These are phyloP conservation scores for Quercus lobata DNA, from an alignment of 331 rosid species.

Conservation along the genomic window DNA sequence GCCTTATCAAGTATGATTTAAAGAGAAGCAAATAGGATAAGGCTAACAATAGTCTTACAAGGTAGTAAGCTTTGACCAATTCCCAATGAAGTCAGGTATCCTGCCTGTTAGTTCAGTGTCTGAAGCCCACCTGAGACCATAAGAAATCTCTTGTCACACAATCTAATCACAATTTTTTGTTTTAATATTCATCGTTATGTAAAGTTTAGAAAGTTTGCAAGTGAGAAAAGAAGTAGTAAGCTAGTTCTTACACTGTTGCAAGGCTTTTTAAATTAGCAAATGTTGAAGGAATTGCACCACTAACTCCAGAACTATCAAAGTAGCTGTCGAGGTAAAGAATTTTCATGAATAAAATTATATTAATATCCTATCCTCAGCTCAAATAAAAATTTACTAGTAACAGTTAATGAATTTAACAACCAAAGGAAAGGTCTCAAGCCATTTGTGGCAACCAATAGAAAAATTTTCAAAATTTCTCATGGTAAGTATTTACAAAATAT, in stretches of 20 bases:
- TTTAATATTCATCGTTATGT: background rate
- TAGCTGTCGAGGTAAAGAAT: slow-evolving; percentile 38
- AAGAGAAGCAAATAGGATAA: background rate
- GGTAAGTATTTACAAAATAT: background rate
- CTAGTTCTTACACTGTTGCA: no score
- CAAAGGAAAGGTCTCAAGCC: no score
- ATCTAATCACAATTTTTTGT: background rate
- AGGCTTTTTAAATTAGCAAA: no score
- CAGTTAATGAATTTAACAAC: no score
- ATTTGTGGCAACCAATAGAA: no score
- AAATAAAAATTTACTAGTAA: no score
- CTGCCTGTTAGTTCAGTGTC: slow-evolving; percentile 56
- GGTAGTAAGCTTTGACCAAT: slow-evolving; percentile 43
- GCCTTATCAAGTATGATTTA: background rate
- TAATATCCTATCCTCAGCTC: background rate
- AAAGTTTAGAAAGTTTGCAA: background rate
- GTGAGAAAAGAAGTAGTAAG: background rate
- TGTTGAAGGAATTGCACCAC: slow-evolving; percentile 23
- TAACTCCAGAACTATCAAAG: slow-evolving; percentile 67
- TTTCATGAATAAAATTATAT: background rate
- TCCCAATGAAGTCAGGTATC: slow-evolving; percentile 80
- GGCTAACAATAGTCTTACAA: slow-evolving; percentile 48
- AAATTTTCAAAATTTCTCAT: background rate
- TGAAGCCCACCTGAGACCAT: slow-evolving; percentile 62
- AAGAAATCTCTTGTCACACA: background rate